Evolutionary conservation across 1,284 basidiomycete species (phyloP), one percentile per base, ranked within the genome.

Genomic region (Cryptococcus floricola): DNA sequence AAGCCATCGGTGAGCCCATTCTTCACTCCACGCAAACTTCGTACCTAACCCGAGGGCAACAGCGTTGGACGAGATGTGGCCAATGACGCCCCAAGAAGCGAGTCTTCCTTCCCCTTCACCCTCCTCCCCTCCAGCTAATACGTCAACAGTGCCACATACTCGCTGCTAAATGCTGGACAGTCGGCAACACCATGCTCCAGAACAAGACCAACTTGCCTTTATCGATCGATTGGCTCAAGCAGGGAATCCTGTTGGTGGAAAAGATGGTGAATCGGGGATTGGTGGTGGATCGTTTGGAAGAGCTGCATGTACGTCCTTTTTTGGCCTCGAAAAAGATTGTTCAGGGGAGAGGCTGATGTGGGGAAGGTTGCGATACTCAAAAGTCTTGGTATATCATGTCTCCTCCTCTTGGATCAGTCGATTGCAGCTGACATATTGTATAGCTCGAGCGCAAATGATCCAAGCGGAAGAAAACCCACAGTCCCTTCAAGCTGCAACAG

Each of bases 121-220:
- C 27, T 25, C 4, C 16, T 23, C 5, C 27, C 9, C 25, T 16
- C 18, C 23, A 10, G 46, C 23, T 48, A 12, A 48, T 18, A 19
- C 14, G 16, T 44, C 34, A 39, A 5, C 13, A 50, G 48, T 39
- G 12, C 19, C 48, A 27, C 12, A 14, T 50, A 9, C 48, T 50
- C 6, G 48, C 48, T n/a, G 34, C 38, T 9, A 50, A 50, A 39
- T 50, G 48, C 48, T 50, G 48, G 48, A 50, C 48, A 5, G 48
- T 50, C 9, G 48, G 48, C 9, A 50, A 50, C 14, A 34, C 38
- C 48, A 9, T 50, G 34, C 34, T 50, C 5, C 34, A 50, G 9
- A 38, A 39, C 13, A 16, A 34, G 4, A 14, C 6, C 38, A 50
- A 38, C 8, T 9, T 50, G 12, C 18, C 48, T 4, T n/a, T 18